A percentile compares a stretch with the other conserved stretches of the same genome.
These are phyloP conservation scores for Diplodia seriata DNA, from an alignment of 2,329 filamentous ascomycete species.

Conservation along the genomic window DNA sequence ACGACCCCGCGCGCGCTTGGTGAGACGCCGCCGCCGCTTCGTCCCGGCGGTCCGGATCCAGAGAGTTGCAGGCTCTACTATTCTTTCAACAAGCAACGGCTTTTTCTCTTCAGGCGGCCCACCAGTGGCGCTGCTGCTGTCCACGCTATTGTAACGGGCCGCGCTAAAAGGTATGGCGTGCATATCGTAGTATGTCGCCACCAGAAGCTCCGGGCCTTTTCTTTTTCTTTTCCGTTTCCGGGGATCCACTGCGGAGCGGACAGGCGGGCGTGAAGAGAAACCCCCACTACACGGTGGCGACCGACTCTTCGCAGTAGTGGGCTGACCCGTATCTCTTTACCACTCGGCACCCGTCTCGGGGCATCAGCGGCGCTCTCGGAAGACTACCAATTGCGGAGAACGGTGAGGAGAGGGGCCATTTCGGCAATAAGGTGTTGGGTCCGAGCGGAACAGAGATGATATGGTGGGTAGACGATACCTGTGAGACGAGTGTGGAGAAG, in stretches of 20 bases:
- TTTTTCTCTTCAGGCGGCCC: too few species aligned
- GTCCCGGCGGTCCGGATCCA: too few species aligned
- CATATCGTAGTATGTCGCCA: not conserved
- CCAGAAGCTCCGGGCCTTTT: not conserved
- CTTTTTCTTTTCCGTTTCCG: not conserved
- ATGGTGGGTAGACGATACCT: not conserved
- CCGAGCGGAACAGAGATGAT: not conserved
- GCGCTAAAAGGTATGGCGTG: not conserved
- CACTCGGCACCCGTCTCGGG: not conserved
- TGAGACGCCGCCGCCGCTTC: too few species aligned
- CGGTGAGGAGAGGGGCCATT: not conserved
- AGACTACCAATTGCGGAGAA: not conserved
- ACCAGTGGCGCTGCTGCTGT: too few species aligned
- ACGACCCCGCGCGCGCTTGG: too few species aligned
- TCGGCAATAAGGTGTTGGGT: not conserved
- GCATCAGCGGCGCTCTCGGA: not conserved
- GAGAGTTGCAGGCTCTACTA: too few species aligned
- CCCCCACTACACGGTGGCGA: not conserved
- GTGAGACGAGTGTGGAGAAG: not conserved
- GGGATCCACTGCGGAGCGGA: not conserved
- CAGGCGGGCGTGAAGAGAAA: too few species aligned
- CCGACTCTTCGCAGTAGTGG: not conserved
- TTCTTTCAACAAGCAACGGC: too few species aligned
- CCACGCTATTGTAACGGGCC: too few species aligned
- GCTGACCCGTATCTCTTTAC: not conserved